A percentile compares a stretch with the other conserved stretches of the same genome.
These are phyloP conservation scores for Paracorniculantispora psalliotae DNA, from an alignment of 2,329 filamentous ascomycete species.

Conservation along the genomic window DNA sequence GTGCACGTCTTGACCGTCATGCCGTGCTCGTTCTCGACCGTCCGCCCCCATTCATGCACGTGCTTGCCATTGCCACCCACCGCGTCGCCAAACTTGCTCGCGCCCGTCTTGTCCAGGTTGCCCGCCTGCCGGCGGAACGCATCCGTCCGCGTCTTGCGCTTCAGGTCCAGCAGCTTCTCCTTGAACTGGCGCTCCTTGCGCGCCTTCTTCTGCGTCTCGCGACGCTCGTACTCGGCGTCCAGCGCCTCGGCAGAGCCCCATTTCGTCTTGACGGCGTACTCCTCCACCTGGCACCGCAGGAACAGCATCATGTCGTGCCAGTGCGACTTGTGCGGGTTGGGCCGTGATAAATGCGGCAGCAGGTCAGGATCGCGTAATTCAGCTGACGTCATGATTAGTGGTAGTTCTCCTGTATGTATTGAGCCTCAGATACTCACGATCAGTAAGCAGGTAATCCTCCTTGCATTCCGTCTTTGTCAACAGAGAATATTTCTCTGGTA, in stretches of 20 bases:
- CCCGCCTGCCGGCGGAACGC: conserved; percentile 72
- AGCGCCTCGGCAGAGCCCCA: conserved; percentile 85
- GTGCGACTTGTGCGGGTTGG: conserved; percentile 91
- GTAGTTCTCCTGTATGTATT: not conserved
- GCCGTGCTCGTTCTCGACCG: conserved; percentile 65
- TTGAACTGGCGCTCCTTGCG: conserved; percentile 91
- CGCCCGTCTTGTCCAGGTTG: conserved; percentile 47
- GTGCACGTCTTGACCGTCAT: conserved; percentile 76
- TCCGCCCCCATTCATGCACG: conserved; percentile 80
- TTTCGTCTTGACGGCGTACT: conserved; percentile 83
- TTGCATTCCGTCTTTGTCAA: conserved; percentile 95
- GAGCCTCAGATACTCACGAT: conserved; percentile 53
- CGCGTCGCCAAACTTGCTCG: conserved; percentile 68
- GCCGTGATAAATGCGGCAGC: conserved; percentile 79
- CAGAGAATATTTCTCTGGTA: conserved; percentile 87
- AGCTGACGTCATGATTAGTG: conserved; percentile 41
- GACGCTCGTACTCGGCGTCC: conserved; percentile 80
- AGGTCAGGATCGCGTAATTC: conserved; percentile 87
- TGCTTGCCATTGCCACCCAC: conserved; percentile 65
- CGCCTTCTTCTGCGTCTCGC: conserved; percentile 74
- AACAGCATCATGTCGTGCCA: conserved; percentile 99
- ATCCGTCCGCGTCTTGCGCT: conserved; percentile 88
- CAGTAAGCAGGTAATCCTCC: conserved; percentile 92
- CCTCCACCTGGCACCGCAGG: conserved; percentile 87
- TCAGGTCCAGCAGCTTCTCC: conserved; percentile 80